Base-by-base conservation (phyloP, 1,139 yeast genomes). In the Taphrina flavorubra region DNA sequence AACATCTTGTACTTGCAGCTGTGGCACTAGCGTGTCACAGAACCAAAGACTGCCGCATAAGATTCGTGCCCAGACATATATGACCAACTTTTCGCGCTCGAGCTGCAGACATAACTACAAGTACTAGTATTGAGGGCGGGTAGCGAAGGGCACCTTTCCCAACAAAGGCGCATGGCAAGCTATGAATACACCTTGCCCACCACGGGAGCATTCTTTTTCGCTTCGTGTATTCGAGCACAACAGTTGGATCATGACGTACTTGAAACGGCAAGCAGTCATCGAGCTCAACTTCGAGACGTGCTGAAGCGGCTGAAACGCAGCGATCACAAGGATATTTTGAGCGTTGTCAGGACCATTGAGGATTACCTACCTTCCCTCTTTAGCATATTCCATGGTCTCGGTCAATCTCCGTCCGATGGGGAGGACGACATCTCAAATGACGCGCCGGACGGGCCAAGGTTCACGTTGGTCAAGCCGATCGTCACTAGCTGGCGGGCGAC, bases 281-380 rank as follows among this genome's bases (percentile, higher is more conserved):
- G 68, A 16, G 68, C 62, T 16, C 62, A 39, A 5, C 46, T 65
- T 8, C 63, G 68, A 14, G 68, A 65, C 44, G 49, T 47, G n/a
- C 63, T 65, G 31, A 65, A 65, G 34, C 47, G 53, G 8, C 49
- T 57, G 36, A 65, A 65, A 36, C 57, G 68, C n/a, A 59, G 63
- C 6, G 39, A 59, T 25, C 51, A 47, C 51, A 57, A 57, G 58
- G 68, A 65, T 18, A 37, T 25, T n/a, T 36, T 57, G 46, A 49
- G 63, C 44, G 63, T 65, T n/a, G 47, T 65, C 18, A 57, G 46
- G 8, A 42, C 57, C 13, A 16, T 57, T 20, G 62, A 65, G 20
- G 68, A 57, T 5, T 65, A 65, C 40, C 44, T 65, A 11, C 68
- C 68, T 5, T 53, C n/a, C 6, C 42, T 65, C 18, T 57, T 55